Conservation (phyloP, 192 early-diverging fungal genomes). For the Jimgerdemannia flammicorona region DNA sequence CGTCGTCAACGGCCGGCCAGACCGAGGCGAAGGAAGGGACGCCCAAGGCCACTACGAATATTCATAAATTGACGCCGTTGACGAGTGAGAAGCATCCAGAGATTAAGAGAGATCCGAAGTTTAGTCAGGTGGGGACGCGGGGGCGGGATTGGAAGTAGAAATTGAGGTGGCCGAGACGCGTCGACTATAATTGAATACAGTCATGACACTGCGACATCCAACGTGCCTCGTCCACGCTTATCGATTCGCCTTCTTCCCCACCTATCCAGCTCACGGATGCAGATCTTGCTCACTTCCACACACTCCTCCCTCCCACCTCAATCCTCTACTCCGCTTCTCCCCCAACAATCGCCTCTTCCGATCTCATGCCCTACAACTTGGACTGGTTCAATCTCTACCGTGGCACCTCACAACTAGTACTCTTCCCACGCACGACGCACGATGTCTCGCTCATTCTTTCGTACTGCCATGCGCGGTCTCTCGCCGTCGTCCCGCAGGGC, state of each 20-base stretch:
- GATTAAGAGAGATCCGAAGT: constrained; percentile 28
- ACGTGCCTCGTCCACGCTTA: background rate
- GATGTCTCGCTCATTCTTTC: constrained; percentile 77
- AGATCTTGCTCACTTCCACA: constrained; percentile 56
- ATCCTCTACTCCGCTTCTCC: constrained; percentile 33
- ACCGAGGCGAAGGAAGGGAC: background rate
- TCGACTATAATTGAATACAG: too few relatives aligned
- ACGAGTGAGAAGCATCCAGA: constrained; percentile 37
- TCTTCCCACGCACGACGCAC: constrained; percentile 77
- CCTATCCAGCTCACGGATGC: constrained; percentile 38
- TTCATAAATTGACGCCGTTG: background rate
- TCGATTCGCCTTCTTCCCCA: constrained; percentile 3
- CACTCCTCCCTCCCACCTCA: constrained; percentile 29
- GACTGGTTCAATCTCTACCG: constrained; percentile 95
- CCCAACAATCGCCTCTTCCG: constrained; percentile 39
- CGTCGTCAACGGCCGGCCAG: background rate
- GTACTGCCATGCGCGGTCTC: constrained; percentile 78
- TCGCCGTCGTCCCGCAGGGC: constrained; percentile 96
- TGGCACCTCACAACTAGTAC: constrained; percentile 74
- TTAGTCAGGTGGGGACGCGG: constrained; percentile 15
- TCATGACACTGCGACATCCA: too few relatives aligned
- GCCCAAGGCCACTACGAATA: background rate
- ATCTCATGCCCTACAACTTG: constrained; percentile 56
- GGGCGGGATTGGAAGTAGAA: too few relatives aligned
- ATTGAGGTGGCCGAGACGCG: too few relatives aligned